Base-by-base conservation (phyloP, 2,329 filamentous ascomycete species). In the Fusarium sp. region DNA sequence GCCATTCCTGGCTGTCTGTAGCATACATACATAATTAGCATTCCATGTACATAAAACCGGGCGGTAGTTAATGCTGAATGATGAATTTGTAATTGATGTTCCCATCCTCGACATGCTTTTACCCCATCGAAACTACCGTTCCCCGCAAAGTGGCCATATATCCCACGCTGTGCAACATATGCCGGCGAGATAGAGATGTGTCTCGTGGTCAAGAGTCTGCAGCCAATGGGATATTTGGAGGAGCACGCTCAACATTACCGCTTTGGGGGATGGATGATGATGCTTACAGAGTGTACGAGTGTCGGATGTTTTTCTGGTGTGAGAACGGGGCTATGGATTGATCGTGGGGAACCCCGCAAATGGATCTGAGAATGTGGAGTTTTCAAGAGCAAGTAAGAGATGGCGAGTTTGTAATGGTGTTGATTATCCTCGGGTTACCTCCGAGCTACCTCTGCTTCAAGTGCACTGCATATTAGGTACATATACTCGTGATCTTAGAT, bases 341-440 rank as follows among this genome's bases (percentile, higher is more conserved):
- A 65, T 65, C 66, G 50, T 60, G 68, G 67, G 67, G 64, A 63
- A 63, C 67, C 68, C 68, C 64, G 64, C 64, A 66, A 50, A 55
- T 49, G 48, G 48, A 52, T 57, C 29, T 44, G 28, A 43, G 29
- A 23, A 39, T 58, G 38, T 43, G 57, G 48, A 44, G 24, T 24
- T 23, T 23, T n/a, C 8, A 4, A n/a, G 31, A 49, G 31, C 56
- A 62, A 66, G 66, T 66, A 21, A 24, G 38, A 59, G 48, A 35
- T 18, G 28, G 38, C 41, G 37, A 38, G 64, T 66, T 69, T 52
- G 57, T 69, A 66, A 69, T 69, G 52, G 23, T 24, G 29, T 52
- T 56, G 15, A 41, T n/a, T n/a, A 24, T 8, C 24, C 38, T 55
- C 29, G 18, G 31, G n/a, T n/a, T n/a, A n/a, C n/a, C n/a, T n/a